phyloP scores from a whole-genome alignment of 1,139 yeast species.

The Pichia sp. region DNA sequence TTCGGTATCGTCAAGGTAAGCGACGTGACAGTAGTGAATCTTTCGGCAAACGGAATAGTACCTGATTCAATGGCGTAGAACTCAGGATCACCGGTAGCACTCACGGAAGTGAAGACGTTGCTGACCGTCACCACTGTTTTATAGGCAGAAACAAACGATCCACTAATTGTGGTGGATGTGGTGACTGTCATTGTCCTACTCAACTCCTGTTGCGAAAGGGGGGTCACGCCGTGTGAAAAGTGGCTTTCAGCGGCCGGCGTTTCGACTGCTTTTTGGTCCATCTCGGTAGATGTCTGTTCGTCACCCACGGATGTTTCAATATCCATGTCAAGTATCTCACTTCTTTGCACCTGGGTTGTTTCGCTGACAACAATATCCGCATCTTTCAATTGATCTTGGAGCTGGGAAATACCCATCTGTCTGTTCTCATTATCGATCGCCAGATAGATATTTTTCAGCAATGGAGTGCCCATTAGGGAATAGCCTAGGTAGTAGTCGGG shows the following conservation, averaged over 20 bases:
- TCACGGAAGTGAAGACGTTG: background rate
- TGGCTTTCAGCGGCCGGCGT: background rate
- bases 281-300: too few species aligned
- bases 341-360: background rate
- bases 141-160: background rate
- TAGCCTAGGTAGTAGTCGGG: conserved; percentile 52
- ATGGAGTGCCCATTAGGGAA: conserved; percentile 57
- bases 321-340: background rate
- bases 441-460: conserved; percentile 51
- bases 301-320: background rate
- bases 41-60: conserved; percentile 45
- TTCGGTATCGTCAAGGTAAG: conserved; percentile 32
- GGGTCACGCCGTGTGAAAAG: background rate
- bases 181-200: background rate
- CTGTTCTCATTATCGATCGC: conserved; percentile 65
- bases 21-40: conserved; percentile 29
- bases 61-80: conserved; percentile 35
- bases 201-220: background rate
- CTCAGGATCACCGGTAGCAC: background rate
- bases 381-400: conserved; percentile 24
- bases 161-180: background rate
- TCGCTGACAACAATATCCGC: background rate
- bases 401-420: conserved; percentile 54
- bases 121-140: conserved; percentile 3
- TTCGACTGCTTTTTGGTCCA: background rate